Base-by-base conservation (phyloP, 2,329 filamentous ascomycete species). In the Penicillium occitanis region DNA sequence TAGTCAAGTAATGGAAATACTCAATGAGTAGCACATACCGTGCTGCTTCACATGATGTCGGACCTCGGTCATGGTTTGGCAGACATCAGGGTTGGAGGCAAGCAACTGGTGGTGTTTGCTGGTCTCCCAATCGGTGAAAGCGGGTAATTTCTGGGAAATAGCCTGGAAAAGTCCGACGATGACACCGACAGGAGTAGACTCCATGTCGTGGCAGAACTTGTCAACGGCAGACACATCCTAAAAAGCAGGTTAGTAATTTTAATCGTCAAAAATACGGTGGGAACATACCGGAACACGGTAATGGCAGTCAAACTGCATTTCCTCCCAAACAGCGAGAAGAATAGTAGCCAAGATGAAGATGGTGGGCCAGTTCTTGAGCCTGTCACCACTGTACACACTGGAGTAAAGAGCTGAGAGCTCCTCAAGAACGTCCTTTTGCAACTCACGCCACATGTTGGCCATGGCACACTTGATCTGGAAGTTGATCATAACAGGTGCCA, bases 221-320 rank as follows among this genome's bases (percentile, higher is more conserved):
- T 94, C 88, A 69, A 97, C 93, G 5, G 91, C 90, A 60, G 86
- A 85, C 63, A 90, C 86, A 77, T 97, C 93, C 78, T 80, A 40
- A 3, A 51, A 50, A 30, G 7, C 57, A 60, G 8, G 40, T 60
- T 60, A 60, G 37, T 19, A 60, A 13, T 6, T 25, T 13, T 8
- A 13, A 22, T 58, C 37, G 3, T 11, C 22, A n/a, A 13, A 6
- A 40, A 3, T 44, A 30, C 3, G 3, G n/a, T 17, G 2, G 17
- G 22, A 37, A 67, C 77, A 73, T 70, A 80, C 78, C 4, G 91
- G 92, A 3, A 96, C 90, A 62, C 94, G 91, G 85, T 97, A 98
- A 81, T 97, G 92, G 85, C 91, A 96, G 81, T 98, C 94, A 75
- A 97, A 98, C 79, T 98, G 93, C 88, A 98, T 97, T 85, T 97